Evolutionary conservation across 2,329 filamentous ascomycete genomes (phyloP).

Genomic region (Magnaporthiopsis incrustans): DNA sequence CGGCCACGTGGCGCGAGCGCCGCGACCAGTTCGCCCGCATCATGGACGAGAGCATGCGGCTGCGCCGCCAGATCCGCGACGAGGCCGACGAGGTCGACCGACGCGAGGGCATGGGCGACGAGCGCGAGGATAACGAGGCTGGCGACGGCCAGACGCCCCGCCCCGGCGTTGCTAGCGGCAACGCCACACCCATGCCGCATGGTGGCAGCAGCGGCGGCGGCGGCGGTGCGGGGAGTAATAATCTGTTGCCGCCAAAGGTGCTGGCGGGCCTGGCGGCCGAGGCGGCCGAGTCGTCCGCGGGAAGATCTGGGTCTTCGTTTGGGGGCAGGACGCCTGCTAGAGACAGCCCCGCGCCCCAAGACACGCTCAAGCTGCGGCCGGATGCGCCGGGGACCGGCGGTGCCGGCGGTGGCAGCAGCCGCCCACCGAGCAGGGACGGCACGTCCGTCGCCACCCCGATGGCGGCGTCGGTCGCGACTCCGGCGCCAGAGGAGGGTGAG

Average conservation of each 20-base stretch:
- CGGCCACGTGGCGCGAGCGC: slow-evolving; percentile 74
- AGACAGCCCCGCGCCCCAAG: slow-evolving; percentile 23
- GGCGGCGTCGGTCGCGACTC: slow-evolving; percentile 17
- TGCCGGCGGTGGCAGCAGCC: slow-evolving; percentile 20
- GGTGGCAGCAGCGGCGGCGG: neutral
- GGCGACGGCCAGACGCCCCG: slow-evolving; percentile 45
- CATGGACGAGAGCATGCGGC: slow-evolving; percentile 81
- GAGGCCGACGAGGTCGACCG: slow-evolving; percentile 93
- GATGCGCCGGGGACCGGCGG: slow-evolving; percentile 26
- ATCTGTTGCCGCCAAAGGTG: slow-evolving; percentile 12
- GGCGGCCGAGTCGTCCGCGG: slow-evolving; percentile 17
- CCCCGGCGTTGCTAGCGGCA: slow-evolving; percentile 40
- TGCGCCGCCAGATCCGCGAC: slow-evolving; percentile 79
- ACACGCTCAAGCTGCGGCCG: slow-evolving; percentile 24
- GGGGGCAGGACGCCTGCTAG: slow-evolving; percentile 21
- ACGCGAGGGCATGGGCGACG: slow-evolving; percentile 71
- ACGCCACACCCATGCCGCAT: slow-evolving; percentile 32
- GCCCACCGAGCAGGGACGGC: slow-evolving; percentile 27
- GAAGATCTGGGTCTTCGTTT: slow-evolving; percentile 16
- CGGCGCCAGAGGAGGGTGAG: slow-evolving; percentile 23
- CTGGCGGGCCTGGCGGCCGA: slow-evolving; percentile 16
- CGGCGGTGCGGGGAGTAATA: neutral
- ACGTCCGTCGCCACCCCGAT: neutral
- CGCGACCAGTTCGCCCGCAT: slow-evolving; percentile 81
- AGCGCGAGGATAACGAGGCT: slow-evolving; percentile 33